Base-by-base conservation (phyloP, 2,329 filamentous ascomycete species). In the Botrytis tulipae region DNA sequence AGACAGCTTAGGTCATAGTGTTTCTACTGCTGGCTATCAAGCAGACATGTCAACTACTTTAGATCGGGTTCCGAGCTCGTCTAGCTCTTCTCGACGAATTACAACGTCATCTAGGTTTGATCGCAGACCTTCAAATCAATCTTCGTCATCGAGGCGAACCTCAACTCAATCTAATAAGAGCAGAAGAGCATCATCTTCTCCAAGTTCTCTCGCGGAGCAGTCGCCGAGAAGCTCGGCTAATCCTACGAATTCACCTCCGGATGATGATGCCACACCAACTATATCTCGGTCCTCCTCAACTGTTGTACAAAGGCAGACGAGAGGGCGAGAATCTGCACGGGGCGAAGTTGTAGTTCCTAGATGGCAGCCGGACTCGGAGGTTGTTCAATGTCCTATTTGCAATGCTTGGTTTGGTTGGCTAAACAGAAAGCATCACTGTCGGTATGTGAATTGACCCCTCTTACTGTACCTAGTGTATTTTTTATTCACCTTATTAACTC, bases 401-500 rank as follows among this genome's bases (percentile, higher is more conserved):
- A 85, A 86, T 70, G 88, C 88, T 0, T 88, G 90, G 66, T 98
- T 98, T 80, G 93, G 89, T 80, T 76, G 76, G 78, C 60, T 94
- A 84, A 91, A 93, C 80, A 88, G 95, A 76, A 97, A 97, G 81
- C 95, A 98, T 83, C 95, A 98, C 81, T 98, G 95, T 86, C 89
- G 95, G 88, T 92, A 84, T 66, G 88, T 83, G 60, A 32, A 29
- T 46, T 32, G 67, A 70, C 51, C 18, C 61, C 66, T 35, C 14
- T 22, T 37, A 40, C 25, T 25, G 7, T 25, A 44, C 40, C 29
- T 32, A 46, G 40, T 16, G 40, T 40, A 20, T 40, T 42, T 67
- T 69, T 40, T 32, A 62, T 44, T 32, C 40, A 32, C 37, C 16
- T 35, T 60, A 42, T 54, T 76, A 42, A 77, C 67, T 46, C 10